A percentile compares a stretch with the other conserved stretches of the same genome.
Evolutionary conservation across 2,329 filamentous ascomycete species (phyloP).

Genomic region (Sarocladiaceae sp.): DNA sequence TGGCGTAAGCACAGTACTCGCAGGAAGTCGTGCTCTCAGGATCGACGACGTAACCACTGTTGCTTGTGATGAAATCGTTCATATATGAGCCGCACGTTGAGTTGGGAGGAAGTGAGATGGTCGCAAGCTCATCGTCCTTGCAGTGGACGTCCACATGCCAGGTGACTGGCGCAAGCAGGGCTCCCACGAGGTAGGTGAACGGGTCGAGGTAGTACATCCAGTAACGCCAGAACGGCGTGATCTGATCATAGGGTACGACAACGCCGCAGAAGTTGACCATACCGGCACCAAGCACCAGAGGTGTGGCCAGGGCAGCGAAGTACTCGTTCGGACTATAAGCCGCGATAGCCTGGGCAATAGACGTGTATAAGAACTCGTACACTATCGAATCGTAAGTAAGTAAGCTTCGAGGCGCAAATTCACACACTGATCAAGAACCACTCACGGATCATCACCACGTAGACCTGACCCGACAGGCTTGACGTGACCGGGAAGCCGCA

Average conservation of each 20-base stretch:
- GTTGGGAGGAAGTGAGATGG: slow-evolving; percentile 36
- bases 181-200: slow-evolving; percentile 48
- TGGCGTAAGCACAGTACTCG: slow-evolving; percentile 49
- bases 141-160: slow-evolving; percentile 38
- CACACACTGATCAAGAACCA: background rate
- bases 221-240: slow-evolving; percentile 57
- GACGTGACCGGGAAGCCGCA: slow-evolving; percentile 37
- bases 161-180: slow-evolving; percentile 40
- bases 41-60: slow-evolving; percentile 43
- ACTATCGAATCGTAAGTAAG: slow-evolving; percentile 12
- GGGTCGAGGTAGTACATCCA: slow-evolving; percentile 50
- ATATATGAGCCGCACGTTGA: slow-evolving; percentile 52
- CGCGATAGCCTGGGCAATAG: slow-evolving; percentile 35
- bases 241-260: slow-evolving; percentile 53
- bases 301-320: slow-evolving; percentile 41
- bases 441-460: slow-evolving; percentile 1
- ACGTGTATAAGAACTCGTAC: slow-evolving; percentile 34
- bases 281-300: slow-evolving; percentile 32
- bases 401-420: background rate
- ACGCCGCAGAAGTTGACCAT: slow-evolving; percentile 62
- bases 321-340: slow-evolving; percentile 44
- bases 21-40: slow-evolving; percentile 46
- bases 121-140: slow-evolving; percentile 35
- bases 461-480: background rate
- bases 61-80: slow-evolving; percentile 38